These are phyloP conservation scores for Scopulariopsis brevicaulis DNA, from an alignment of 2,329 filamentous ascomycete genomes.

Conservation along the genomic window DNA sequence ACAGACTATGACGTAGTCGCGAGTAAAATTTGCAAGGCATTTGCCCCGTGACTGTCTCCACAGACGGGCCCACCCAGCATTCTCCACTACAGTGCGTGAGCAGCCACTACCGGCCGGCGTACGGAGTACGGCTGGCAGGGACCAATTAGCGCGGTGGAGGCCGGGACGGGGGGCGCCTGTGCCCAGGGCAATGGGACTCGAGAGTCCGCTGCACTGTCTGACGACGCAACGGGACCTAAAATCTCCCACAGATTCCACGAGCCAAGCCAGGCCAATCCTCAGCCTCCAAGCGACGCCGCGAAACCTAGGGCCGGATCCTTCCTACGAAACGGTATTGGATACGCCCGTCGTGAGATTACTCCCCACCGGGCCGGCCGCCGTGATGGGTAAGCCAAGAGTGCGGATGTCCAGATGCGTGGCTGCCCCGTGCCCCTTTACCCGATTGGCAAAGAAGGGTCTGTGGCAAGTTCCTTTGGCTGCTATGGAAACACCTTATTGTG, in stretches of 20 bases:
- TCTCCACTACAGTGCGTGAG: constrained; percentile 1
- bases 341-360: not conserved
- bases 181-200: not conserved
- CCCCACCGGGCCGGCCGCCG: not conserved
- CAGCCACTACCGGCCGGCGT: not conserved
- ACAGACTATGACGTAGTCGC: constrained; percentile 5
- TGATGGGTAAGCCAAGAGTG: not conserved
- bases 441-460: not conserved
- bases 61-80: not conserved
- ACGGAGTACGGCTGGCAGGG: not conserved
- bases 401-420: too few relatives aligned
- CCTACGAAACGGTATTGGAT: not conserved
- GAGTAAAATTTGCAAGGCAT: constrained; percentile 6
- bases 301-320: not conserved
- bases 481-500: not conserved
- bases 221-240: not conserved
- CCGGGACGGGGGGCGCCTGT: not conserved
- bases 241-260: not conserved
- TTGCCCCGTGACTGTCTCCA: not conserved
- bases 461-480: not conserved
- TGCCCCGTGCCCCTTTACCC: not conserved
- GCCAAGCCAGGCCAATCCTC: not conserved
- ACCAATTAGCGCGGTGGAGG: not conserved
- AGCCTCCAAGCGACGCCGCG: not conserved
- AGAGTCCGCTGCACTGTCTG: not conserved